phyloP scores from a whole-genome alignment of 495 filamentous ascomycete species.

The Thermochaetoides thermophila region DNA sequence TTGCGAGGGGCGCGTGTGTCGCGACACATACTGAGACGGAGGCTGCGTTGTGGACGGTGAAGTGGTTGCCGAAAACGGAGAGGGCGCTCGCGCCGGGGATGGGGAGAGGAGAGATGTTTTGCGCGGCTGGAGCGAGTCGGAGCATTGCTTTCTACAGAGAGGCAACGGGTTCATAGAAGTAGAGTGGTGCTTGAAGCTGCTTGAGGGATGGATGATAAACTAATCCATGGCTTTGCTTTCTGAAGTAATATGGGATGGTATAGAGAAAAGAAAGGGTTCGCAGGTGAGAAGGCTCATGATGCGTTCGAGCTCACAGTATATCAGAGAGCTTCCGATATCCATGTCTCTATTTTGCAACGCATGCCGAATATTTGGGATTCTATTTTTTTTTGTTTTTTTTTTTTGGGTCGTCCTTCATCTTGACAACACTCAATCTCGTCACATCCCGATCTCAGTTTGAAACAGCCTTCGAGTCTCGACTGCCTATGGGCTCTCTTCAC shows the following conservation, averaged over 20 bases:
- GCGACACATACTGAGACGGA: slow-evolving; percentile 88
- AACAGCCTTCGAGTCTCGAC: no score
- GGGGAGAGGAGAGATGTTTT: slow-evolving; percentile 68
- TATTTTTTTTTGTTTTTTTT: no score
- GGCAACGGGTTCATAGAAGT: slow-evolving; percentile 52
- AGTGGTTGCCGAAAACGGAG: slow-evolving; percentile 68
- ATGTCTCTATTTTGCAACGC: no score
- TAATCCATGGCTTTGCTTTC: not conserved
- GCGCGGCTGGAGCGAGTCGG: slow-evolving; percentile 63
- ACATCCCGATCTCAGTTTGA: no score
- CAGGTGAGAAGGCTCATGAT: no score
- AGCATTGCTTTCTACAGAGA: slow-evolving; percentile 85
- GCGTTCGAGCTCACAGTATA: no score
- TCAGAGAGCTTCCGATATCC: no score
- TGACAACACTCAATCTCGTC: no score
- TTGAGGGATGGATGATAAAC: no score
- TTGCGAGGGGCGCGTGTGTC: slow-evolving; percentile 67
- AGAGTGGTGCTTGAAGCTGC: not conserved
- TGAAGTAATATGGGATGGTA: not conserved
- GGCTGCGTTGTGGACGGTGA: slow-evolving; percentile 70
- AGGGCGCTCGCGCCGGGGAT: slow-evolving; percentile 24
- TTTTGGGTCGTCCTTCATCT: no score
- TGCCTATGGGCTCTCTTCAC: no score
- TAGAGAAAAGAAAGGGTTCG: slow-evolving; percentile 1
- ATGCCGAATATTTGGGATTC: no score